Evolutionary conservation across 139 green algal genomes (phyloP).

Genomic region (Pedinophyceae sp.): DNA sequence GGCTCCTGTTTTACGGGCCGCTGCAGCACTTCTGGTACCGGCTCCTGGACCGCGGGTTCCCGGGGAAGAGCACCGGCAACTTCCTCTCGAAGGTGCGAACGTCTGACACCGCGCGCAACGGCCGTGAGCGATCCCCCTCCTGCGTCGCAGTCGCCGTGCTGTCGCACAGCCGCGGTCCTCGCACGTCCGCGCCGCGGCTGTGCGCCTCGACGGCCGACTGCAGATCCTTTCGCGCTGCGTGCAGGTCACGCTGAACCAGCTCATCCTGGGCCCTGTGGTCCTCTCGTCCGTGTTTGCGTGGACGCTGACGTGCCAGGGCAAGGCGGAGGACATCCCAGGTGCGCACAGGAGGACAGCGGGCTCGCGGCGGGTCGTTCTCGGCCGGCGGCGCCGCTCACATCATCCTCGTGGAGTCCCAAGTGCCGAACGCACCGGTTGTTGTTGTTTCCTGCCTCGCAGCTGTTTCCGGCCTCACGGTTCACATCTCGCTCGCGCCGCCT

Average conservation of each 20-base stretch:
- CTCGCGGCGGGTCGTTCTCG: too few relatives aligned
- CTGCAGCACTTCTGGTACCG: slow-evolving; percentile 58
- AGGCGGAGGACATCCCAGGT: slow-evolving; percentile 20
- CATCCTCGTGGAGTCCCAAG: too few relatives aligned
- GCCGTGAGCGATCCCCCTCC: too few relatives aligned
- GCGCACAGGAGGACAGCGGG: too few relatives aligned
- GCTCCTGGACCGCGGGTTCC: slow-evolving; percentile 33
- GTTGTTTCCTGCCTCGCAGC: too few relatives aligned
- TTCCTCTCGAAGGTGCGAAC: slow-evolving; percentile 39
- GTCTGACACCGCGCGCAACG: background rate
- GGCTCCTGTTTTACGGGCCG: slow-evolving; percentile 53
- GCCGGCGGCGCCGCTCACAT: too few relatives aligned
- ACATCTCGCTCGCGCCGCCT: too few relatives aligned
- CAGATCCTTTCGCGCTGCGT: background rate
- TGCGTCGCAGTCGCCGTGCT: too few relatives aligned
- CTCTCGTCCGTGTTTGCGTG: slow-evolving; percentile 48
- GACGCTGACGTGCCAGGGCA: slow-evolving; percentile 37
- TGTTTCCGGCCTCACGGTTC: too few relatives aligned
- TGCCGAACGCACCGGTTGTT: too few relatives aligned
- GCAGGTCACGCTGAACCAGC: slow-evolving; percentile 50
- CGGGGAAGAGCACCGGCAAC: slow-evolving; percentile 22
- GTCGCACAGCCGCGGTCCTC: background rate
- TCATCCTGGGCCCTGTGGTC: slow-evolving; percentile 44
- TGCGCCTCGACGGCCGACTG: background rate
- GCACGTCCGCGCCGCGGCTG: background rate